A percentile compares a stretch with the other conserved stretches of the same genome.
Conservation (phyloP, 805 yeast genomes). For the Metschnikowia hibisci region DNA sequence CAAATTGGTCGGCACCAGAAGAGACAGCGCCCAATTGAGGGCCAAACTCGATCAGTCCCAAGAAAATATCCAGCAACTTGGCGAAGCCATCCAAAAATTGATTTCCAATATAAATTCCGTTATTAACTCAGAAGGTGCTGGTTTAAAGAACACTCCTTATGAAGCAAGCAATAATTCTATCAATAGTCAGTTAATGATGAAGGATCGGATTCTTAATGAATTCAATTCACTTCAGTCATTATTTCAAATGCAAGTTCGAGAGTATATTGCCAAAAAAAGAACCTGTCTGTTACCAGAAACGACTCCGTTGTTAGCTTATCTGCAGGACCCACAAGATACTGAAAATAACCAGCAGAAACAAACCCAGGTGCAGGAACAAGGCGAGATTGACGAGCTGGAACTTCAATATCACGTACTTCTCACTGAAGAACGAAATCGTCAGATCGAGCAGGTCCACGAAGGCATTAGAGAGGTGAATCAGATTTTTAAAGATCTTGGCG, state of each 20-base stretch:
- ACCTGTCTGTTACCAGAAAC: conserved; percentile 16
- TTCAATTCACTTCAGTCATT: conserved; percentile 46
- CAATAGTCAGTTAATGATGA: conserved; percentile 37
- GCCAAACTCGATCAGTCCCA: conserved; percentile 30
- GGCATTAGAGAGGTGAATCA: conserved; percentile 84
- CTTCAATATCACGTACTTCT: conserved; percentile 60
- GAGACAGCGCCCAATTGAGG: conserved; percentile 43
- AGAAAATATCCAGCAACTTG: conserved; percentile 30
- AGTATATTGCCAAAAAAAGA: conserved; percentile 48
- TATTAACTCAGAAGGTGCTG: conserved; percentile 16
- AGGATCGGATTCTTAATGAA: conserved; percentile 54
- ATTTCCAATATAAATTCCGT: conserved; percentile 28
- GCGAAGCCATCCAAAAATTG: conserved; percentile 30
- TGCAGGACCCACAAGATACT: no score
- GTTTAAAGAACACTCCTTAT: conserved; percentile 22
- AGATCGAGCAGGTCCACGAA: conserved; percentile 65
- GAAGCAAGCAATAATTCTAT: background rate
- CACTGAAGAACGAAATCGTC: conserved; percentile 69
- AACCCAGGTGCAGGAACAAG: conserved; percentile 33
- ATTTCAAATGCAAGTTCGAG: conserved; percentile 41
- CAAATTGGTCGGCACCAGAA: conserved; percentile 48
- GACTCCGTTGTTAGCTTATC: conserved; percentile 7
- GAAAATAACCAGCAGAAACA: conserved; percentile 14
- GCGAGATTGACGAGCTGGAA: conserved; percentile 43
- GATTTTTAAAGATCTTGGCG: conserved; percentile 77